Evolutionary conservation across 2,329 filamentous ascomycete genomes (phyloP).

Genomic region (Paraphoma chrysanthemicola): DNA sequence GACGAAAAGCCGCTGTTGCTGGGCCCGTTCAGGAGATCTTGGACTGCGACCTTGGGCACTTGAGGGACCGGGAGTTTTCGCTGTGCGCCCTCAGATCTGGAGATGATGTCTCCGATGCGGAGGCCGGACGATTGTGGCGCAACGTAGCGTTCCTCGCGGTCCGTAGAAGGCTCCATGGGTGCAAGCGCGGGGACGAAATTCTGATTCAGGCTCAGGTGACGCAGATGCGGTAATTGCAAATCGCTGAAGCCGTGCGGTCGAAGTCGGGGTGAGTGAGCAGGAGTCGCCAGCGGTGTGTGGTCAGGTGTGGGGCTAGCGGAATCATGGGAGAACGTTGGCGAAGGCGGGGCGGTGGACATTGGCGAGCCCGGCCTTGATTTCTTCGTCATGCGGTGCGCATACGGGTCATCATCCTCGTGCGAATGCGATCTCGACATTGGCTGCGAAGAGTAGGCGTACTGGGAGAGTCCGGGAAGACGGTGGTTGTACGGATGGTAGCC

Average conservation of each 20-base stretch:
- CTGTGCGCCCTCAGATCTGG: constrained; percentile 83
- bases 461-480: constrained; percentile 64
- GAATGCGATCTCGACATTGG: constrained; percentile 92
- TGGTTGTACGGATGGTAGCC: constrained; percentile 58
- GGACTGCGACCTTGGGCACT: constrained; percentile 86
- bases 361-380: constrained; percentile 92
- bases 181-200: constrained; percentile 66
- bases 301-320: constrained; percentile 95
- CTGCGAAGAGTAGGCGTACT: constrained; percentile 70
- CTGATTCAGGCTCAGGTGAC: constrained; percentile 72
- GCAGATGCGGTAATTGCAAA: constrained; percentile 85
- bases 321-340: constrained; percentile 94
- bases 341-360: constrained; percentile 93
- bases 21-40: constrained; percentile 75
- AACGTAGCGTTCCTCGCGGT: constrained; percentile 65
- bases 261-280: constrained; percentile 91
- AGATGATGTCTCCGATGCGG: constrained; percentile 91
- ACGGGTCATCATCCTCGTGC: constrained; percentile 82
- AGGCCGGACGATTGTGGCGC: constrained; percentile 69
- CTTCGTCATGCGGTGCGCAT: constrained; percentile 78
- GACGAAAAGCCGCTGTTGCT: constrained; percentile 69
- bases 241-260: constrained; percentile 74
- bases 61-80: constrained; percentile 91
- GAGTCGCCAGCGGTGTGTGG: constrained; percentile 97
- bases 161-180: constrained; percentile 72